Evolutionary conservation across 768 basidiomycete species (phyloP).

Genomic region (Amanita subjunquillea): DNA sequence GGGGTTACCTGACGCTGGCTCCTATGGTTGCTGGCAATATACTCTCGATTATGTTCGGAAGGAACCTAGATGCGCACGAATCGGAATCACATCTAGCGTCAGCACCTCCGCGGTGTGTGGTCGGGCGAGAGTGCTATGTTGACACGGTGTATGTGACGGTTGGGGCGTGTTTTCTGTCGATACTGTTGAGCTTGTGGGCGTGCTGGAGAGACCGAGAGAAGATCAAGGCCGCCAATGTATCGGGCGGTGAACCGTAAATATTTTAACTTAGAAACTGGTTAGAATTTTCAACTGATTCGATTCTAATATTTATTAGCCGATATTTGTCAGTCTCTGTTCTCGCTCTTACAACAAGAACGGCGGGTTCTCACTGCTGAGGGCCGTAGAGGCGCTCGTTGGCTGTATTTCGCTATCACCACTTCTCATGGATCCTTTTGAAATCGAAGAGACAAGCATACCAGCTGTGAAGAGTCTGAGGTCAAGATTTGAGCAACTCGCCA

Average conservation of each 20-base stretch:
- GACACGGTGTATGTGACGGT: slow-evolving; percentile 44
- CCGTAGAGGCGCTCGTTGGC: neutral
- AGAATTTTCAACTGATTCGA: neutral
- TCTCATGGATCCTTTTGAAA: slow-evolving; percentile 13
- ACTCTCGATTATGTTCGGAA: slow-evolving; percentile 78
- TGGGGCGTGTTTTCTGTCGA: slow-evolving; percentile 32
- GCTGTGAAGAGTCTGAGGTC: slow-evolving; percentile 64
- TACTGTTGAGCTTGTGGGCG: slow-evolving; percentile 40
- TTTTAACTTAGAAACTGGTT: neutral
- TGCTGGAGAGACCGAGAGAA: slow-evolving; percentile 36
- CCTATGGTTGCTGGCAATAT: slow-evolving; percentile 76
- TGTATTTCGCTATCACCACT: no score
- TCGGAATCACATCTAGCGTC: neutral
- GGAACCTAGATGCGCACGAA: slow-evolving; percentile 68
- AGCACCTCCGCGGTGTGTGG: slow-evolving; percentile 33
- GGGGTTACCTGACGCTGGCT: slow-evolving; percentile 68
- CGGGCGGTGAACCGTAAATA: no score
- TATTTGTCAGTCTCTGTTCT: neutral
- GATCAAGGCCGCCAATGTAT: slow-evolving; percentile 7
- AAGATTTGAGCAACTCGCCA: slow-evolving; percentile 53
- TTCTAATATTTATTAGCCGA: neutral
- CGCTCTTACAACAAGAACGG: neutral
- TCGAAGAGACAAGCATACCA: slow-evolving; percentile 45
- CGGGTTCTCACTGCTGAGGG: neutral
- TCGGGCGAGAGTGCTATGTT: slow-evolving; percentile 52